Percentiles rank a stretch among this genome's conserved stretches.
Evolutionary conservation across 1,139 yeast genomes (phyloP).

Genomic region (Debaryomyces subglobosus): DNA sequence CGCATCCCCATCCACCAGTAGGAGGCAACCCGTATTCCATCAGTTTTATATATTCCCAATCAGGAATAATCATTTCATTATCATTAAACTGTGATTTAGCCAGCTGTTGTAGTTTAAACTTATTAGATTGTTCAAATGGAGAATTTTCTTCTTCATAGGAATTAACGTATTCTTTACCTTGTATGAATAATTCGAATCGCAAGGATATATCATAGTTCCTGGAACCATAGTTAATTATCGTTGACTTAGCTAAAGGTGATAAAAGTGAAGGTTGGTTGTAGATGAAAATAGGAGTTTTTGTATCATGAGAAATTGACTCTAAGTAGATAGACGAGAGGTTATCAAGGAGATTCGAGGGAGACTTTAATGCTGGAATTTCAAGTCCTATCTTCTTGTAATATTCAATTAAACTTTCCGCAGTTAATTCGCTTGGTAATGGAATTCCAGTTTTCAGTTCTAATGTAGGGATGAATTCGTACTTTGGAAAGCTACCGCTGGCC

Average conservation of each 20-base stretch:
- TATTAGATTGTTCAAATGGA: constrained; percentile 66
- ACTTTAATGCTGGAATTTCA: constrained; percentile 43
- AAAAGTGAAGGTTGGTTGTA: constrained; percentile 81
- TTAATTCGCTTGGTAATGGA: constrained; percentile 41
- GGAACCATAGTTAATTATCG: constrained; percentile 23
- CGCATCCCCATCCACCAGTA: constrained; percentile 98
- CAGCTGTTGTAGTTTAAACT: constrained; percentile 60
- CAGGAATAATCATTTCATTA: constrained; percentile 70
- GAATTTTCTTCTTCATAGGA: constrained; percentile 97
- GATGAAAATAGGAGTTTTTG: constrained; percentile 65
- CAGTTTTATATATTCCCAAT: constrained; percentile 66
- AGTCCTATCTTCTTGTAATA: constrained; percentile 37
- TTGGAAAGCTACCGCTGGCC: constrained; percentile 25
- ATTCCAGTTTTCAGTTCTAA: constrained; percentile 50
- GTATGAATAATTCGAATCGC: constrained; percentile 82
- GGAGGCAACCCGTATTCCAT: constrained; percentile 97
- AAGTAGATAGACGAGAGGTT: constrained; percentile 60
- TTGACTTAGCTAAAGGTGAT: constrained; percentile 87
- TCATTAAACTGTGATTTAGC: constrained; percentile 55
- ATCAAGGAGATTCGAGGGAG: constrained; percentile 66
- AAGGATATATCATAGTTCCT: constrained; percentile 53
- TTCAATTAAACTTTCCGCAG: constrained; percentile 37
- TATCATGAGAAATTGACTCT: constrained; percentile 58
- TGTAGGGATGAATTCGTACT: constrained; percentile 63
- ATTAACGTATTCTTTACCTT: constrained; percentile 82